Base-by-base conservation (phyloP, 108 stramenopile genomes). In the Skeletonema marinoi region DNA sequence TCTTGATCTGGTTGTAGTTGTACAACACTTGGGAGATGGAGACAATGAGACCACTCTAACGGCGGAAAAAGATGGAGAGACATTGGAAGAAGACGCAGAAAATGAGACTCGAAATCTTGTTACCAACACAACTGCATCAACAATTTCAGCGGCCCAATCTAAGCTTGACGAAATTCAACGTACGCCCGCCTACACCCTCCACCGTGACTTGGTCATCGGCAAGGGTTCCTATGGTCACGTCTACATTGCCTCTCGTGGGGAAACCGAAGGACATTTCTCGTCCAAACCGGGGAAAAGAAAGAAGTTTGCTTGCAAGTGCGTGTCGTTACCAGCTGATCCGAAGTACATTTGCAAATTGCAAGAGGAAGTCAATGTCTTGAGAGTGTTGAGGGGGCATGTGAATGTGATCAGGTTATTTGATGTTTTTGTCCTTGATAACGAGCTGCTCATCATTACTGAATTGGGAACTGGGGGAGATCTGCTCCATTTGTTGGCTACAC, bases 311-410 rank as follows among this genome's bases (percentile, higher is more conserved):
- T 93, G 96, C 77, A 96, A 96, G 74, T 96, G 92, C 66, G 93
- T 96, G 80, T 88, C 91, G 82, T 78, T 96, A 29, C 80, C 89
- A 46, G 92, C 90, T 67, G 93, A 96, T 74, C 92, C 96, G 21
- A 96, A 94, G 74, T 93, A 96, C 85, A 94, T 96, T 79, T 87
- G 92, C 78, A 96, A 96, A 71, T 66, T 96, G 33, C 96, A 96
- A 72, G 96, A 96, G 80, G 96, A 96, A 71, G 96, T 96, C 12
- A 96, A 96, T 77, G 94, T 95, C 5, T 71, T 95, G 17, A 77
- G 94, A n/a, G 94, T 93, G 70, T 78, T 95, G 33, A 85, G 94
- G 39, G 94, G 92, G 30, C 90, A 91, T 65, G 78, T 81, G 36
- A 91, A 91, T 73, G 90, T 93, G 41, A 93, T 93, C 73, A 85